These are phyloP conservation scores for Straminergon stramineum DNA, from an alignment of 225 moss, liverwort and hornwort genomes.

Conservation along the genomic window DNA sequence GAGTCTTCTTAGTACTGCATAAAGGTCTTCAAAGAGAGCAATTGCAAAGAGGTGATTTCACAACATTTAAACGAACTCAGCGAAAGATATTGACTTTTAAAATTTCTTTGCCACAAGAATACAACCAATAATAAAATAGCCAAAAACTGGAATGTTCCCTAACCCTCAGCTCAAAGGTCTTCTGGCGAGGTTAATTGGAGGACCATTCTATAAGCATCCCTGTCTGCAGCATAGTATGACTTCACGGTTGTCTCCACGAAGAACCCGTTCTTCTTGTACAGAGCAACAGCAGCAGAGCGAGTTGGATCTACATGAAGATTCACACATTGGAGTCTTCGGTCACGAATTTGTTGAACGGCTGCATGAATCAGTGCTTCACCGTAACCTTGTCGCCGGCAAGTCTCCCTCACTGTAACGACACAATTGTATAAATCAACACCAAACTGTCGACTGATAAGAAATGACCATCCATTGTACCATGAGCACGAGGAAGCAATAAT, in stretches of 20 bases:
- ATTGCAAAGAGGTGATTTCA: background rate
- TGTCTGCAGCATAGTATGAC: conserved; percentile 65
- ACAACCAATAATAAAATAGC: background rate
- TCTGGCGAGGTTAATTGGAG: conserved; percentile 15
- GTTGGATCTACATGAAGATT: conserved; percentile 85
- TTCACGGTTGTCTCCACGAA: conserved; percentile 58
- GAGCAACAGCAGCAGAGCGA: conserved; percentile 52
- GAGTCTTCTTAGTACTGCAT: background rate
- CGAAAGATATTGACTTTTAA: background rate
- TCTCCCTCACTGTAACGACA: conserved; percentile 53
- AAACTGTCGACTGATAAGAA: background rate
- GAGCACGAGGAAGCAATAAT: background rate
- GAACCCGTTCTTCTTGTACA: conserved; percentile 77
- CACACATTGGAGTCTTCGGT: conserved; percentile 54
- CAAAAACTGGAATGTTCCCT: background rate
- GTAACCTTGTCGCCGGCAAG: conserved; percentile 73
- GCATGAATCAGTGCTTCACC: conserved; percentile 63
- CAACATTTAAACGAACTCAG: background rate
- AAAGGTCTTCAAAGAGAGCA: background rate
- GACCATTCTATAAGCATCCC: conserved; percentile 88
- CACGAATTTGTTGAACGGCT: conserved; percentile 54
- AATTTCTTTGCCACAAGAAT: background rate
- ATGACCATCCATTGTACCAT: background rate
- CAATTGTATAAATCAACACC: background rate
- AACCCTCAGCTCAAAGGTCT: background rate